Conservation (phyloP, 2,329 filamentous ascomycete species). For the Penicillium sp. region DNA sequence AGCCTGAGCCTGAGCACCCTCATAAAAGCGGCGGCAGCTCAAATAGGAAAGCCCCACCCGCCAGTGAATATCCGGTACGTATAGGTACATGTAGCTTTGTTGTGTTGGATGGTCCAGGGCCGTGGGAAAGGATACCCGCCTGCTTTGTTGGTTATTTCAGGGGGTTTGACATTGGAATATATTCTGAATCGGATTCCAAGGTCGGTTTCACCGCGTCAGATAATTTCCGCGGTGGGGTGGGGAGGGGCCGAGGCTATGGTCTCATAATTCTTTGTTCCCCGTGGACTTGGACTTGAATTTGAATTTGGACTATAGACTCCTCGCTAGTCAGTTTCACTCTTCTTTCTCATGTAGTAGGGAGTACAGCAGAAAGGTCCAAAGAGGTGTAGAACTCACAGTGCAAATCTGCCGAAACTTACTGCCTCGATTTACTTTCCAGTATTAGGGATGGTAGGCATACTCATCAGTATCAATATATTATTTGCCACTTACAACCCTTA, state of each 20-base stretch:
- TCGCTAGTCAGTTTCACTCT: not conserved
- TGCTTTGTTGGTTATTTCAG: not conserved
- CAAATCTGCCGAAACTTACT: constrained; percentile 1
- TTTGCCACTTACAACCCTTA: not conserved
- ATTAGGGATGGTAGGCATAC: not conserved
- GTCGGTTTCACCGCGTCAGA: not conserved
- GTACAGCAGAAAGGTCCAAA: constrained; percentile 4
- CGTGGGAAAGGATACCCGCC: not conserved
- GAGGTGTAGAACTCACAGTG: not conserved
- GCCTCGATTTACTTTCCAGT: not conserved
- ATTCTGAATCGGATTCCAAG: not conserved
- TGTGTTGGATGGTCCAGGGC: not conserved
- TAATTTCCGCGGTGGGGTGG: constrained; percentile 1
- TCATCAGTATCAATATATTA: not conserved
- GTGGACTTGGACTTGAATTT: not conserved
- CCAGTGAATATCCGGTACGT: too few species aligned
- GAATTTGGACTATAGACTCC: not conserved
- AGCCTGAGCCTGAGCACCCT: too few species aligned
- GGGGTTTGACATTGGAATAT: not conserved
- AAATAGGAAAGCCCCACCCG: too few species aligned
- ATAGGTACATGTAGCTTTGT: not conserved
- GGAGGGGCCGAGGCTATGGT: not conserved
- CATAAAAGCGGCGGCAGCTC: too few species aligned
- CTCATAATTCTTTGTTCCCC: not conserved
- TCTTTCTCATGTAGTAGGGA: not conserved